Evolutionary conservation across 73 alveolate species (phyloP).

Genomic region (Paramecium caudatum): DNA sequence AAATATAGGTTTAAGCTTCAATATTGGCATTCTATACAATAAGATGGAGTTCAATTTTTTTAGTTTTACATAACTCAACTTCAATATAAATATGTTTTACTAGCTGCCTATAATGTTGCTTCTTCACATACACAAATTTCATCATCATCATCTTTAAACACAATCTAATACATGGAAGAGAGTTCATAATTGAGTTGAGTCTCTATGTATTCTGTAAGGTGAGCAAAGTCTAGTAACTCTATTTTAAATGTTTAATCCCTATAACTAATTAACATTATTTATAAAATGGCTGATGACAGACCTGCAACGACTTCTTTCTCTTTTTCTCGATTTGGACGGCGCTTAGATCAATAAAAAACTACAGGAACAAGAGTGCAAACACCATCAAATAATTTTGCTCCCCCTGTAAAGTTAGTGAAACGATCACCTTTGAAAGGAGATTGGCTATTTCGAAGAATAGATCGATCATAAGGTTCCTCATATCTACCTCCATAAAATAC

Average conservation of each 20-base stretch:
- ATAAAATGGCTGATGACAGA: slow-evolving; percentile 43
- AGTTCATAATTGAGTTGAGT: background rate
- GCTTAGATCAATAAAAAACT: slow-evolving; percentile 31
- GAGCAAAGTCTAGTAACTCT: slow-evolving; percentile 3
- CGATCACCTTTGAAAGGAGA: background rate
- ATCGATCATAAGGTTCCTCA: slow-evolving; percentile 32
- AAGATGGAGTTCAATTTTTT: background rate
- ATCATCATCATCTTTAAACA: slow-evolving; percentile 41
- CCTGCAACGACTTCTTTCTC: slow-evolving; percentile 43
- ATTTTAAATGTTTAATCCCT: background rate
- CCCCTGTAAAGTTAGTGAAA: slow-evolving; percentile 5
- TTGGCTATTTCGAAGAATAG: slow-evolving; percentile 48
- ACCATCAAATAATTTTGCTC: background rate
- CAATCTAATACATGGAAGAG: background rate
- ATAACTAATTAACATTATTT: slow-evolving; percentile 32
- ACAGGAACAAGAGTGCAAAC: background rate
- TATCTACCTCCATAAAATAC: background rate
- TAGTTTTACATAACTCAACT: slow-evolving; percentile 7
- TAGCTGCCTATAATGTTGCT: background rate
- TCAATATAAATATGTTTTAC: background rate
- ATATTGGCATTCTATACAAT: background rate
- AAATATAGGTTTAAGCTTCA: background rate
- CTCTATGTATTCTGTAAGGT: background rate
- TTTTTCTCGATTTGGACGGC: slow-evolving; percentile 49
- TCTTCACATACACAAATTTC: background rate